phyloP scores from a whole-genome alignment of 257 asterid genomes.

The Gentiana straminea region DNA sequence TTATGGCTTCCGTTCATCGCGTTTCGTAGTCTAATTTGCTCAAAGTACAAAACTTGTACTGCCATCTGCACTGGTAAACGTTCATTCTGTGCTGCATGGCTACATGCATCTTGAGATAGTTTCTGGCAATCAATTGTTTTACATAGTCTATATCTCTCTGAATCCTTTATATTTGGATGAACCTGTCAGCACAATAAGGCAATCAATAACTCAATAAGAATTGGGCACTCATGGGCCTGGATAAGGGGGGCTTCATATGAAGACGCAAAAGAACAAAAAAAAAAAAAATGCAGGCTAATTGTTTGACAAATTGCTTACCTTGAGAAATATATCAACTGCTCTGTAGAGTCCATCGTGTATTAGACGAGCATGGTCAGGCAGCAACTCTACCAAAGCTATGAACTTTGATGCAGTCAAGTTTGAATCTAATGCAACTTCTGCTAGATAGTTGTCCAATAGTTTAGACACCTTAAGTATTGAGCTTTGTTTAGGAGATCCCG shows the following conservation, averaged over 20 bases:
- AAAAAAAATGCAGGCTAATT: not conserved
- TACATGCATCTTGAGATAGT: conserved; percentile 28
- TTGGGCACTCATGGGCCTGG: not conserved
- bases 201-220: not conserved
- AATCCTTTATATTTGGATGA: conserved; percentile 80
- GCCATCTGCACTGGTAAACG: conserved; percentile 94
- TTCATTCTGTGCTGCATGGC: conserved; percentile 95
- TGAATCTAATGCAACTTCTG: conserved; percentile 66
- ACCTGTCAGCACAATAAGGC: conserved; percentile 31
- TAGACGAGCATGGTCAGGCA: conserved; percentile 81
- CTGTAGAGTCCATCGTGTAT: conserved; percentile 67
- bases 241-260: too few species aligned
- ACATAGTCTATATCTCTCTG: conserved; percentile 74
- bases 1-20: conserved; percentile 77
- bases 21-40: conserved; percentile 69
- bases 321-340: conserved; percentile 79
- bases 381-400: conserved; percentile 53
- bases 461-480: conserved; percentile 71
- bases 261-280: too few species aligned
- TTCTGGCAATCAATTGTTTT: conserved; percentile 73
- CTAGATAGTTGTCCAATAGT: conserved; percentile 60
- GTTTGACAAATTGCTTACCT: conserved; percentile 32
- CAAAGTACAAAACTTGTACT: conserved; percentile 83
- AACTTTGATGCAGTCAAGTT: conserved; percentile 59
- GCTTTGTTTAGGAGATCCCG: conserved; percentile 84